A percentile compares a stretch with the other conserved stretches of the same genome.
phyloP scores from a whole-genome alignment of 768 basidiomycete species.

The Tylopilus plumbeoviolaceoides region DNA sequence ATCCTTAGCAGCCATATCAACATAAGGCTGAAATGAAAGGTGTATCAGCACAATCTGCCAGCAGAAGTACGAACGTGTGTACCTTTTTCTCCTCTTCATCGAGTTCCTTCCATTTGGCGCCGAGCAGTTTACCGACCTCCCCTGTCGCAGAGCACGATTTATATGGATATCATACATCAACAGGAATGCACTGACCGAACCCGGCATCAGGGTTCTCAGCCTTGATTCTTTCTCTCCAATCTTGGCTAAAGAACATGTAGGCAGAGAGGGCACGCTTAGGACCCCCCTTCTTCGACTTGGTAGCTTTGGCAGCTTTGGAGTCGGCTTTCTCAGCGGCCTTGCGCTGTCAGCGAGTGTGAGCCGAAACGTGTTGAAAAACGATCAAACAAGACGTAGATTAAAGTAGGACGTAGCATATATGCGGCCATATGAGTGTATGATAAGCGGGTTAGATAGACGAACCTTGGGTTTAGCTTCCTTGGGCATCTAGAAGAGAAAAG shows the following conservation, averaged over 20 bases:
- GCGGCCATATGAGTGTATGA: constrained; percentile 4
- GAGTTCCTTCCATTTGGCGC: constrained; percentile 96
- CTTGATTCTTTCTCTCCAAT: constrained; percentile 95
- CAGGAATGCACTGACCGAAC: constrained; percentile 58
- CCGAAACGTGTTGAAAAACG: constrained; percentile 1
- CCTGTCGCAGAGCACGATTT: constrained; percentile 44
- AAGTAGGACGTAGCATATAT: constrained; percentile 17
- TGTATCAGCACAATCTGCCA: constrained; percentile 3
- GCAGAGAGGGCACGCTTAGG: constrained; percentile 93
- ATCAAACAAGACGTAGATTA: constrained; percentile 1
- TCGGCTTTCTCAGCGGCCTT: constrained; percentile 75
- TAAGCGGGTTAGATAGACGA: constrained; percentile 22
- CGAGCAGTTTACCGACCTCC: constrained; percentile 92
- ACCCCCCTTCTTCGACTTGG: constrained; percentile 65
- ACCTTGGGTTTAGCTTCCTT: constrained; percentile 76
- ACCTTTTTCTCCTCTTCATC: constrained; percentile 91
- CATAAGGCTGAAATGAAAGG: constrained; percentile 68
- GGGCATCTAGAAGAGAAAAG: constrained; percentile 58
- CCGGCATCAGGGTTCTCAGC: constrained; percentile 90
- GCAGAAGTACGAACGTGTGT: constrained; percentile 9
- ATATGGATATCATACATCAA: constrained; percentile 1
- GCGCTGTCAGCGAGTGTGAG: constrained; percentile 43
- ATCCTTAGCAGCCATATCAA: constrained; percentile 81
- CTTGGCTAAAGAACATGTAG: constrained; percentile 99
- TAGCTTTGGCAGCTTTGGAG: constrained; percentile 42